Base-by-base conservation (phyloP, 208 protist genomes). In the Trypanosoma avium region DNA sequence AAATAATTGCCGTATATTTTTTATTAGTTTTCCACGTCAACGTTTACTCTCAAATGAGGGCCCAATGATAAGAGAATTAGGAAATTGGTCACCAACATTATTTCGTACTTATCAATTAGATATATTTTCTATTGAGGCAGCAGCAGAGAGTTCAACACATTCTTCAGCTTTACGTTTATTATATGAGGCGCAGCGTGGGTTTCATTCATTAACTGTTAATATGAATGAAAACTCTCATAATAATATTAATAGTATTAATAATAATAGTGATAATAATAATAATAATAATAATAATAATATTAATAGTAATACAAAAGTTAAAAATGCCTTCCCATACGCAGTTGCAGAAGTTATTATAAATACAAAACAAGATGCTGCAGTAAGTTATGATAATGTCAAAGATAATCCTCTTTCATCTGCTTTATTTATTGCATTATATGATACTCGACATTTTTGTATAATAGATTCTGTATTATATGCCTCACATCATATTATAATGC, bases 91-190 rank as follows among this genome's bases (percentile, higher is more conserved):
- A 24, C 66, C 66, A 7, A 22, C 27, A 17, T 33, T 36, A 1
- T 72, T 72, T 60, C 46, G 66, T 27, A 53, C 38, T 21, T 72
- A 60, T 64, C 66, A 65, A 9, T 9, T 72, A 5, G 66, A 72
- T 43, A 38, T 65, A 21, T 48, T n/a, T 1, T 56, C 35, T 8
- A 21, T 29, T 27, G 38, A 45, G 0, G 27, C 10, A 19, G 27
- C 10, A 19, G 21, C 35, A 2, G 46, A 49, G 7, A 30, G 13
- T 6, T 61, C 55, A 15, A 46, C 42, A 22, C 64, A 46, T n/a
- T 58, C 27, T 13, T 49, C 45, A 2, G 43, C 62, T n/a, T 4
- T 59, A 4, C 22, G 26, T 1, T 24, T 68, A 22, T 61, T 68
- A 42, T 50, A 61, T 4, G 62, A 68, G 38, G 62, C 62, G 26